A percentile compares a stretch with the other conserved stretches of the same genome.
These are phyloP conservation scores for Coemansia sp. DNA, from an alignment of 192 early-diverging fungal genomes.

Conservation along the genomic window DNA sequence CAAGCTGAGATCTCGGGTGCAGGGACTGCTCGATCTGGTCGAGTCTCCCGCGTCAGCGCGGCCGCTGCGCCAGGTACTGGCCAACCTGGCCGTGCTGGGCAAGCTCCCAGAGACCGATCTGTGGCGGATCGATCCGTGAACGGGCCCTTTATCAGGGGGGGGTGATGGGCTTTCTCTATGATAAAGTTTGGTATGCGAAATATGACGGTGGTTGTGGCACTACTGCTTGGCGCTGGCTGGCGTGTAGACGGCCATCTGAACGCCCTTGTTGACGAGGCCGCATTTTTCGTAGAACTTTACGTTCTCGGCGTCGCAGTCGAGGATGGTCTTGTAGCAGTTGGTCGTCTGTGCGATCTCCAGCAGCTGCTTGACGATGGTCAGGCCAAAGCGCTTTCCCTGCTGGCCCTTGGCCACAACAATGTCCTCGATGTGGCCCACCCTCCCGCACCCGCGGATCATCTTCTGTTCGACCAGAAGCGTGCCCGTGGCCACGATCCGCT, in stretches of 20 bases:
- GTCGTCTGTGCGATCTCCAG: conserved; percentile 63
- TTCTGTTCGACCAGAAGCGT: conserved; percentile 88
- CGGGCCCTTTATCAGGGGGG: no score
- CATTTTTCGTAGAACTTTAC: conserved; percentile 91
- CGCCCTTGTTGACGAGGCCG: conserved; percentile 69
- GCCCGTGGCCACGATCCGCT: conserved; percentile 71
- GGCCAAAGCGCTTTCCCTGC: conserved; percentile 64
- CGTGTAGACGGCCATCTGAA: conserved; percentile 62
- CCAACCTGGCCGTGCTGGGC: conserved; percentile 16
- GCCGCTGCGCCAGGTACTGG: conserved; percentile 11
- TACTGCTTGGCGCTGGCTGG: conserved; percentile 20
- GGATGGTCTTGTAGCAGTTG: conserved; percentile 90
- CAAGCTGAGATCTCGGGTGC: conserved; percentile 19
- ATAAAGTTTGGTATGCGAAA: not conserved
- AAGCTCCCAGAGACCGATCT: conserved; percentile 19
- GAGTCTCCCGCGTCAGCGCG: not conserved
- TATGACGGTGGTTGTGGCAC: not conserved
- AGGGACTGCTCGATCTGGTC: conserved; percentile 21
- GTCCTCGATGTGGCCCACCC: conserved; percentile 92
- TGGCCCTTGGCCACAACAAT: conserved; percentile 71
- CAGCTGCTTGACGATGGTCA: conserved; percentile 78
- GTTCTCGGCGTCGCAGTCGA: conserved; percentile 68
- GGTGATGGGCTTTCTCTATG: conserved; percentile 7
- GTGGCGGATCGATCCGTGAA: no score
- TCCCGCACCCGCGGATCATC: conserved; percentile 74